Evolutionary conservation across 2,329 filamentous ascomycete genomes (phyloP), one percentile per base, ranked within the genome.

Genomic region (Fusarium buxicola): DNA sequence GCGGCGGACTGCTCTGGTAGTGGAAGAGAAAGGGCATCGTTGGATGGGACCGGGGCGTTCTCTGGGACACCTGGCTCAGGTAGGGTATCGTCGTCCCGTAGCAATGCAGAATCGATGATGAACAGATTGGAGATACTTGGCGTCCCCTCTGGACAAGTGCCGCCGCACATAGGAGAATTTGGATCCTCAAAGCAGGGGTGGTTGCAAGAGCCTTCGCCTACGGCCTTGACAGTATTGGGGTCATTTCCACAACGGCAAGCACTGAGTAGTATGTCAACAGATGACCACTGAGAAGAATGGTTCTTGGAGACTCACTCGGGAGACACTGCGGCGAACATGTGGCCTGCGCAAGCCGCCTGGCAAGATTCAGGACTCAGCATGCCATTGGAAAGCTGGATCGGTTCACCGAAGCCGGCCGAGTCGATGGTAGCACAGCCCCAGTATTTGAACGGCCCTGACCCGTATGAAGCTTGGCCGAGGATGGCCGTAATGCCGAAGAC

Each of bases 171-270:
- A 11, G 74, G 74, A 13, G 70, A 57, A n/a, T 58, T 47, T 8
- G 67, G 60, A 35, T 73, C 69, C 24, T 69, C 62, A 51, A 69
- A 64, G 55, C 75, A 77, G 2, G 70, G 58, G 44, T 72, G 58
- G 49, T 77, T 71, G 58, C 76, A 78, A 15, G 63, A 61, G 25
- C 48, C 60, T 43, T 76, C 73, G 16, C 75, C 66, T 31, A 71
- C 47, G 8, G 66, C 35, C 10, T 60, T 68, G 49, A 77, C 64
- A 2, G 68, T 73, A 2, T 65, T 64, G 18, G 55, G 32, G 55
- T 77, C 68, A 45, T 77, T 70, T 46, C 75, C 75, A 45, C 76
- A 78, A 43, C 71, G 75, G 16, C 76, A 78, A 12, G 69, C 71
- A 57, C 76, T 78, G 31, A 3, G 9, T 7, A 3, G 9, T 7